Evolutionary conservation across 1,284 basidiomycete species (phyloP), one percentile per base, ranked within the genome.

Genomic region (Melampsora americana): DNA sequence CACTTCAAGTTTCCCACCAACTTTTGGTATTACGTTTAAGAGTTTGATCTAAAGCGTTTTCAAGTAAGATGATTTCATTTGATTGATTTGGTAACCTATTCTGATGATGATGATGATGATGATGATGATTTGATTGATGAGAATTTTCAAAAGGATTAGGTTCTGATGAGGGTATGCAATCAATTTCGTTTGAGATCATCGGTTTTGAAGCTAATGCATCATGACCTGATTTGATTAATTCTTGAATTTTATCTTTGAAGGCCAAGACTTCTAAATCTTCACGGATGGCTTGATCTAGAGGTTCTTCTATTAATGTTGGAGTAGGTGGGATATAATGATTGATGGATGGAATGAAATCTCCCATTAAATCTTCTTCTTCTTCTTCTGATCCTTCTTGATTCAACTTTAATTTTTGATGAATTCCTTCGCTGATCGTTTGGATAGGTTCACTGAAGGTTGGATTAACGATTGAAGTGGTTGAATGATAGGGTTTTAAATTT

Each of bases 191-290:
- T 23, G 70, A 30, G 0, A 53, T 0, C 11, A 9, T n/a, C 9
- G 72, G 72, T 35, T 53, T 26, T 0, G 72, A 66, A 23, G 72
- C 72, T 5, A 75, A 46, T 5, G 72, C 72, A 9, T 48, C 65
- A 18, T 75, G 65, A 56, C 72, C 72, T 1, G 64, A 42, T 14
- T 46, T 14, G n/a, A 75, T 75, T 35, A 75, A 56, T 5, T 28
- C 56, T 30, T 66, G 64, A 30, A 75, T 75, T 30, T 67, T 64
- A 12, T 62, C 26, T 46, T 75, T 59, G 26, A 66, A 75, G 5
- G 64, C 72, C 23, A 23, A 20, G 53, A 75, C 28, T 30, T 67
- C 65, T 30, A 50, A 7, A 39, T 75, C 72, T 14, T 66, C 64
- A 32, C 65, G 50, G 7, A 44, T 30, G 1, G 66, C 70, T 42